phyloP scores from a whole-genome alignment of 306 rosid species.

The Prunus davidiana region DNA sequence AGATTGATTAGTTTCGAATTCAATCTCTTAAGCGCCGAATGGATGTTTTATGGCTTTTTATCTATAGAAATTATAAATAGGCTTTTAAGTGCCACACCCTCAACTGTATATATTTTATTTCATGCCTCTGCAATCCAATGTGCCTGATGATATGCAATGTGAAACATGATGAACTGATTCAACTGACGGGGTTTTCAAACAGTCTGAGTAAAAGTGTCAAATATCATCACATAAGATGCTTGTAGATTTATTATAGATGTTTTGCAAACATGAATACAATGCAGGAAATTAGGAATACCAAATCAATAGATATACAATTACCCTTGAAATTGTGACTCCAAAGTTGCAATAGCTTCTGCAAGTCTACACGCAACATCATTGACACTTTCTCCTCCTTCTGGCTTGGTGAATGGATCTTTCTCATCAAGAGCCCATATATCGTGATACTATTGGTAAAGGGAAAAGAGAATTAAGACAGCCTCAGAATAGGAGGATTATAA shows the following conservation, averaged over 20 bases:
- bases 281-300: not conserved
- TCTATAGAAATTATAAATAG: not conserved
- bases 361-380: conserved; percentile 81
- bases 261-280: not conserved
- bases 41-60: not conserved
- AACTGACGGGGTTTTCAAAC: not conserved
- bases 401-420: conserved; percentile 65
- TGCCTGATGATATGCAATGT: not conserved
- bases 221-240: not conserved
- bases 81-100: not conserved
- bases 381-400: conserved; percentile 91
- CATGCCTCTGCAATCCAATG: not conserved
- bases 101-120: not conserved
- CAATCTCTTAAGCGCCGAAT: not conserved
- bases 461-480: conserved; percentile 15
- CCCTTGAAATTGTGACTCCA: conserved; percentile 81
- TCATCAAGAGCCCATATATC: conserved; percentile 75
- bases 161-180: not conserved
- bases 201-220: too few species aligned
- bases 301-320: conserved; percentile 7
- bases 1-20: not conserved
- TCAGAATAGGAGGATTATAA: conserved; percentile 6
- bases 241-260: not conserved
- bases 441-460: conserved; percentile 42
- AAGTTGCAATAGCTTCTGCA: conserved; percentile 44